Percentiles rank a stretch among this genome's conserved stretches.
Evolutionary conservation across 352 stramenopile species (phyloP).

Genomic region (Pythium aquatile): DNA sequence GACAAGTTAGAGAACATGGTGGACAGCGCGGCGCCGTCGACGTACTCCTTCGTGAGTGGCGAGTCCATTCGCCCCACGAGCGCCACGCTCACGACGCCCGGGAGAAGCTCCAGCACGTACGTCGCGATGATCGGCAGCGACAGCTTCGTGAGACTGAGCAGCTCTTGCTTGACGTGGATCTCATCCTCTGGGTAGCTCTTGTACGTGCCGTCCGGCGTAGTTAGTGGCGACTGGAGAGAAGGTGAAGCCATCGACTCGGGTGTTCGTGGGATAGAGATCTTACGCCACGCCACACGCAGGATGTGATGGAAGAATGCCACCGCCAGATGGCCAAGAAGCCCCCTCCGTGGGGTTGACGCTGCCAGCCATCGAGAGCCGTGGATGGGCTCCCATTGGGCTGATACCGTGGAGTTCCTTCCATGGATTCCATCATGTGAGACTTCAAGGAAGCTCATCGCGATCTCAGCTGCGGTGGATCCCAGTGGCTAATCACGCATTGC

Average conservation of each 20-base stretch:
- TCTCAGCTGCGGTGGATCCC: neutral
- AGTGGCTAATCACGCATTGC: too few species aligned
- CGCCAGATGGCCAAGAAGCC: neutral
- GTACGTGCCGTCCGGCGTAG: neutral
- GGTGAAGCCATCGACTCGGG: neutral
- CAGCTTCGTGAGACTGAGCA: constrained; percentile 37
- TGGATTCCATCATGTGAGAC: neutral
- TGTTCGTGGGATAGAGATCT: neutral
- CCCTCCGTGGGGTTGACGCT: neutral
- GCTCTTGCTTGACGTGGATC: constrained; percentile 21
- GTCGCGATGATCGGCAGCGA: constrained; percentile 66
- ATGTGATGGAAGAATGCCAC: neutral
- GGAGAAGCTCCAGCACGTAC: constrained; percentile 77
- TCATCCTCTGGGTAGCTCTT: neutral
- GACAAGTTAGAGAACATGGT: constrained; percentile 83
- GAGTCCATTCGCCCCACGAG: constrained; percentile 75
- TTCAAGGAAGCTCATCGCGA: neutral
- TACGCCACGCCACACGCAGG: neutral
- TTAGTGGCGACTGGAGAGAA: neutral
- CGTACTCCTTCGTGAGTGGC: constrained; percentile 65
- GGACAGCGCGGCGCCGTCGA: constrained; percentile 67
- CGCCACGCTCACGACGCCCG: constrained; percentile 60
- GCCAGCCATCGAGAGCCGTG: neutral
- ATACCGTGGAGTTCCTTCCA: neutral
- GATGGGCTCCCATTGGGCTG: neutral